These are phyloP conservation scores for Trichoderma sp. DNA, from an alignment of 2,329 filamentous ascomycete species.

Conservation along the genomic window DNA sequence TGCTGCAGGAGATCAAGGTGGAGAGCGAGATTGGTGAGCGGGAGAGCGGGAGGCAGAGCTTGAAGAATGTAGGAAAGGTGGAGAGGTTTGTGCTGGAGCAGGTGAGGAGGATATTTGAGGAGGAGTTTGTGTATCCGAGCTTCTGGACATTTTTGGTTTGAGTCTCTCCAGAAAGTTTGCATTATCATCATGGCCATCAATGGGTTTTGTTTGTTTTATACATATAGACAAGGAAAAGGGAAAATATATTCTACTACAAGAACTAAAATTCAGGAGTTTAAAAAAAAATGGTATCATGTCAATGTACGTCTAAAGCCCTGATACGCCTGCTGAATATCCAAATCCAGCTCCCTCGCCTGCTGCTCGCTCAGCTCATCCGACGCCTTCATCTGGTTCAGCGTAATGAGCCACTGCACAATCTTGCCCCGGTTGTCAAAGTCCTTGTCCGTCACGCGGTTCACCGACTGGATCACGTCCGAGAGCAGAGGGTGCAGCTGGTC, in stretches of 20 bases:
- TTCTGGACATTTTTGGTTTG: constrained; percentile 97
- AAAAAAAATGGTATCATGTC: constrained; percentile 46
- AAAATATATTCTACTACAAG: neutral
- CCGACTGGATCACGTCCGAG: constrained; percentile 93
- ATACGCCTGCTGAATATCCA: constrained; percentile 94
- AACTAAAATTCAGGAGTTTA: neutral
- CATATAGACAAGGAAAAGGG: neutral
- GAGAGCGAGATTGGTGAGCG: constrained; percentile 97
- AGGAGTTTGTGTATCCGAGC: constrained; percentile 97
- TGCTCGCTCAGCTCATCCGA: constrained; percentile 87
- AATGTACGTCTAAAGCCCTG: constrained; percentile 87
- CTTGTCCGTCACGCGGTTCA: constrained; percentile 93
- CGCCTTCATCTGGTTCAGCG: constrained; percentile 96
- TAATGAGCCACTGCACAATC: constrained; percentile 98
- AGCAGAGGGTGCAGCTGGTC: constrained; percentile 94
- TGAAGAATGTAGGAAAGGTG: constrained; percentile 99
- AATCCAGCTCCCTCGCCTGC: constrained; percentile 83
- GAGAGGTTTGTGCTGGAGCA: constrained; percentile 97
- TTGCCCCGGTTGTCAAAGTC: constrained; percentile 96
- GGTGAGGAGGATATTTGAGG: constrained; percentile 95
- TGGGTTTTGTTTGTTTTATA: neutral
- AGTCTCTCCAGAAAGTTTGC: constrained; percentile 9
- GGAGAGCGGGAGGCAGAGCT: constrained; percentile 86
- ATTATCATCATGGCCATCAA: neutral
- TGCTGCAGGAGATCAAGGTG: constrained; percentile 90